These are phyloP conservation scores for Clathrus columnatus DNA, from an alignment of 768 basidiomycete genomes.

Conservation along the genomic window DNA sequence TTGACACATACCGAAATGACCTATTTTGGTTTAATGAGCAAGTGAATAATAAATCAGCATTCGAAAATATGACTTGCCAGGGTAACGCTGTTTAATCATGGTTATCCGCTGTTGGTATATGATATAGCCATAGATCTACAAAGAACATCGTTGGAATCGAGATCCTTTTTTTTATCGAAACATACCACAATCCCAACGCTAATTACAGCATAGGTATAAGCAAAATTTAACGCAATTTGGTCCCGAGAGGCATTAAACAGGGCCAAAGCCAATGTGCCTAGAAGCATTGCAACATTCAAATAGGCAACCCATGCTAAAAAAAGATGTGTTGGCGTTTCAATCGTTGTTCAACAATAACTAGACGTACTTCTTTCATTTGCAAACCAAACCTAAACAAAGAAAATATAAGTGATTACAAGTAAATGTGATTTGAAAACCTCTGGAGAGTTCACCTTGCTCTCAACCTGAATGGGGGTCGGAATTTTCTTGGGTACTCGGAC, in stretches of 20 bases:
- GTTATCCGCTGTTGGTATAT: conserved; percentile 84
- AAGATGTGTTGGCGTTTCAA: not conserved
- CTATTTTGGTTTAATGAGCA: too few relatives aligned
- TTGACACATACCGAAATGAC: conserved; percentile 60
- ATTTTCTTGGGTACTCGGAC: conserved; percentile 79
- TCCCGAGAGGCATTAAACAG: conserved; percentile 81
- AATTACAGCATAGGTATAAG: conserved; percentile 73
- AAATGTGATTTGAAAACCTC: not conserved
- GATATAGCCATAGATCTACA: conserved; percentile 73
- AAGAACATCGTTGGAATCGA: not conserved
- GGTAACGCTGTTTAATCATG: conserved; percentile 83
- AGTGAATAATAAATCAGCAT: not conserved
- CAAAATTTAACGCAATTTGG: conserved; percentile 60
- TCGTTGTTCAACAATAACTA: not conserved
- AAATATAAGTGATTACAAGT: not conserved
- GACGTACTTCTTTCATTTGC: conserved; percentile 80
- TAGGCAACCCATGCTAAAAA: conserved; percentile 88
- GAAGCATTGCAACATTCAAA: conserved; percentile 75
- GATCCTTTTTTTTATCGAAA: not conserved
- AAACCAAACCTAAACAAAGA: conserved; percentile 66
- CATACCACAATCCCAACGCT: conserved; percentile 61
- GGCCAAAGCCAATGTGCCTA: conserved; percentile 78
- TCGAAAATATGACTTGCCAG: conserved; percentile 32
- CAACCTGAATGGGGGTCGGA: conserved; percentile 73
- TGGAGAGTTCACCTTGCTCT: conserved; percentile 47